Evolutionary conservation across 768 basidiomycete species (phyloP).

Genomic region (Melanogaster broomeanus): DNA sequence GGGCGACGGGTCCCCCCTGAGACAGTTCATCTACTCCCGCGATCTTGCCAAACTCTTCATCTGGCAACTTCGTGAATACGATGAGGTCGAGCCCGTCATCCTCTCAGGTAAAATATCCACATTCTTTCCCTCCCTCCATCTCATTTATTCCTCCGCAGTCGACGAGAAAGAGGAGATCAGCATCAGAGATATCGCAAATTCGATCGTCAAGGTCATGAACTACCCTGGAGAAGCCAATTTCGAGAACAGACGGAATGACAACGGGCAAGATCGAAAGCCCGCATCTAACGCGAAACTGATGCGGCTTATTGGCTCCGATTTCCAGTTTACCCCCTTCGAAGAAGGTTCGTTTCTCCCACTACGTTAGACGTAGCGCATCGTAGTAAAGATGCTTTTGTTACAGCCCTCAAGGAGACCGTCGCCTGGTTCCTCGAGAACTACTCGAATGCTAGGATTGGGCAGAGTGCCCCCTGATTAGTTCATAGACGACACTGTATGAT

Average conservation of each 20-base stretch:
- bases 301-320: constrained; percentile 65
- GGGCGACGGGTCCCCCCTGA: constrained; percentile 88
- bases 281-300: constrained; percentile 90
- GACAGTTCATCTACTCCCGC: constrained; percentile 98
- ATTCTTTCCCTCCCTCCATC: neutral
- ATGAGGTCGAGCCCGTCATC: constrained; percentile 91
- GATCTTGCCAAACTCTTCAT: constrained; percentile 96
- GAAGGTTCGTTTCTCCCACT: constrained; percentile 48
- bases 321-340: constrained; percentile 92
- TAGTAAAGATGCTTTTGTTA: neutral
- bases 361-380: constrained; percentile 1
- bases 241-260: constrained; percentile 64
- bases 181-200: constrained; percentile 87
- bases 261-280: constrained; percentile 96
- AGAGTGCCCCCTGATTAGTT: constrained; percentile 14
- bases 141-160: constrained; percentile 44
- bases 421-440: constrained; percentile 89
- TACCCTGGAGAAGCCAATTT: constrained; percentile 81
- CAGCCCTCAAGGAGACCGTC: constrained; percentile 77
- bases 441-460: constrained; percentile 66
- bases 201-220: constrained; percentile 83
- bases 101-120: constrained; percentile 64
- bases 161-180: constrained; percentile 94
- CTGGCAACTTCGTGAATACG: constrained; percentile 88
- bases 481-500: constrained; percentile 6